Evolutionary conservation across 192 early-diverging fungal species (phyloP).

Genomic region (Coemansia sp.): DNA sequence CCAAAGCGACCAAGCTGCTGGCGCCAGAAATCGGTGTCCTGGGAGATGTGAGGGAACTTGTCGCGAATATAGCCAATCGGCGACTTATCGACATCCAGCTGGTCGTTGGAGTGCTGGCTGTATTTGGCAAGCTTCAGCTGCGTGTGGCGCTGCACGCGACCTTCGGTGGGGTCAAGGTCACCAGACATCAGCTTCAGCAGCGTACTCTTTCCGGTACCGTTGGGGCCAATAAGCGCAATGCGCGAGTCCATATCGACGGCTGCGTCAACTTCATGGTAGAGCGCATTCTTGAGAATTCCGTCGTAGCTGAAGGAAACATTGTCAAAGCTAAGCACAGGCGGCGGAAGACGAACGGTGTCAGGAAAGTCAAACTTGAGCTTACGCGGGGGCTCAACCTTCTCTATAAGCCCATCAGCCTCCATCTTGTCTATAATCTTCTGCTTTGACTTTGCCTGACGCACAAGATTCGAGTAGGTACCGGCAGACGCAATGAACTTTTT

Average conservation of each 20-base stretch:
- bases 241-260: slow-evolving; percentile 98
- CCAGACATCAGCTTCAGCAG: slow-evolving; percentile 96
- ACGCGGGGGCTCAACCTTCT: slow-evolving; percentile 81
- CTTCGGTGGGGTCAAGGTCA: slow-evolving; percentile 79
- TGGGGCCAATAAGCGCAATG: slow-evolving; percentile 95
- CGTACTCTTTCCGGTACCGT: slow-evolving; percentile 95
- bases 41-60: slow-evolving; percentile 78
- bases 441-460: slow-evolving; percentile 96
- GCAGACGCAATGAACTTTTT: slow-evolving; percentile 98
- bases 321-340: slow-evolving; percentile 92
- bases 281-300: slow-evolving; percentile 76
- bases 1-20: slow-evolving; percentile 90
- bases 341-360: slow-evolving; percentile 84
- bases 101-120: slow-evolving; percentile 97
- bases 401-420: slow-evolving; percentile 97
- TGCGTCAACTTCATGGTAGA: slow-evolving; percentile 91
- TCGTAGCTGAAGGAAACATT: slow-evolving; percentile 93
- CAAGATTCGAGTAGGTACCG: slow-evolving; percentile 99
- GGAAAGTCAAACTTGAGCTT: slow-evolving; percentile 90
- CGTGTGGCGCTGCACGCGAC: slow-evolving; percentile 87
- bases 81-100: slow-evolving; percentile 82
- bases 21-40: slow-evolving; percentile 90
- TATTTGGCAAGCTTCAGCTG: slow-evolving; percentile 95
- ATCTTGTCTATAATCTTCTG: slow-evolving; percentile 99
- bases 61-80: slow-evolving; percentile 91